Percentiles rank a stretch among this genome's conserved stretches.
These are phyloP conservation scores for Botrytis byssoidea DNA, from an alignment of 2,329 filamentous ascomycete genomes.

Conservation along the genomic window DNA sequence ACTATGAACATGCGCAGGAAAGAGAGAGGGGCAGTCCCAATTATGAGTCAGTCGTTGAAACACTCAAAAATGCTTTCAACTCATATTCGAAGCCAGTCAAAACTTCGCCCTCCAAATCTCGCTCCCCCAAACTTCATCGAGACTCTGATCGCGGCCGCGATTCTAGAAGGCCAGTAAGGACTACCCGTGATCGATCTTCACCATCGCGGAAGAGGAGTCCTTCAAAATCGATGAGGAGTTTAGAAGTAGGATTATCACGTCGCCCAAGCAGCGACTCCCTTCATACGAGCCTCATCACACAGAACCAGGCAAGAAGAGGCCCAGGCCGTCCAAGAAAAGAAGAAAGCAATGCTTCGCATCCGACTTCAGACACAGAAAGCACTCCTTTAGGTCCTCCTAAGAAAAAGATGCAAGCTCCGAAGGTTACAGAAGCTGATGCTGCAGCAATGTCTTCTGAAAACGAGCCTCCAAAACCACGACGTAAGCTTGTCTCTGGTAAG, in stretches of 20 bases:
- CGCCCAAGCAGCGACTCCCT: constrained; percentile 27
- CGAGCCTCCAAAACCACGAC: constrained; percentile 56
- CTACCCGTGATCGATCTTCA: constrained; percentile 31
- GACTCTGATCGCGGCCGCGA: constrained; percentile 38
- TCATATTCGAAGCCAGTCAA: constrained; percentile 56
- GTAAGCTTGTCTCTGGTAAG: constrained; percentile 62
- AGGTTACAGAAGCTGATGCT: constrained; percentile 55
- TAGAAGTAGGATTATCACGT: constrained; percentile 27
- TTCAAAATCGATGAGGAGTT: constrained; percentile 33
- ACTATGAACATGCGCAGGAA: constrained; percentile 72
- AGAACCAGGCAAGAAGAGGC: constrained; percentile 41
- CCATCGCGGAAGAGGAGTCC: constrained; percentile 33
- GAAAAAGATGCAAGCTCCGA: constrained; percentile 47
- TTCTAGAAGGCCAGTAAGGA: constrained; percentile 24
- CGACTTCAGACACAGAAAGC: constrained; percentile 34
- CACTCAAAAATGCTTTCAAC: constrained; percentile 75
- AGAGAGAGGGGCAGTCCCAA: constrained; percentile 78
- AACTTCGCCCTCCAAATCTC: constrained; percentile 46
- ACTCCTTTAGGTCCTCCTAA: constrained; percentile 44
- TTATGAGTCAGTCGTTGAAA: constrained; percentile 83
- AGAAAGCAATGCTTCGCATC: constrained; percentile 25
- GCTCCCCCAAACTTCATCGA: constrained; percentile 48
- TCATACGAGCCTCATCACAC: constrained; percentile 28
- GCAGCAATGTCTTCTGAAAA: constrained; percentile 47
- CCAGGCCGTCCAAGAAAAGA: constrained; percentile 57